Percentiles rank a stretch among this genome's conserved stretches.
Conservation (phyloP, 75 land plant genomes). For the Selaginella tamariscina region DNA sequence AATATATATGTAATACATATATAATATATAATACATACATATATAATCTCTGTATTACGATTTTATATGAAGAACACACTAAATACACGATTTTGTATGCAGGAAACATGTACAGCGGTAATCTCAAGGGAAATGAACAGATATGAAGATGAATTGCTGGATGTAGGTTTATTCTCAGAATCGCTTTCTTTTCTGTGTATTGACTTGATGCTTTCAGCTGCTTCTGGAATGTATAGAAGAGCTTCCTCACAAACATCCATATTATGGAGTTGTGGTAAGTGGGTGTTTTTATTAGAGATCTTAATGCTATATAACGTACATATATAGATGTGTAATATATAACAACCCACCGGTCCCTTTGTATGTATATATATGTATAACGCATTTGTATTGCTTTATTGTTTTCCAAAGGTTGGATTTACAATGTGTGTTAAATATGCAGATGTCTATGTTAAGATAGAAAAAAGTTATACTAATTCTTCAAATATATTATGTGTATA, state of each 20-base stretch:
- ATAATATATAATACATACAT: too few species aligned
- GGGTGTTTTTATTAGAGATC: neutral
- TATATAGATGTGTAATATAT: neutral
- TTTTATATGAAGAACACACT: too few species aligned
- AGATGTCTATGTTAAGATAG: too few species aligned
- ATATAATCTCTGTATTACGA: too few species aligned
- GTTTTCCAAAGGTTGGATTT: too few species aligned
- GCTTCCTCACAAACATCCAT: conserved; percentile 85
- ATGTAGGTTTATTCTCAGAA: neutral
- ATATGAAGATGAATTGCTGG: neutral
- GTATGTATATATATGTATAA: neutral
- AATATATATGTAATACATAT: too few species aligned
- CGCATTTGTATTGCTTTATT: neutral
- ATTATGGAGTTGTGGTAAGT: conserved; percentile 74
- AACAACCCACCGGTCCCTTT: neutral
- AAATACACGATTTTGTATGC: neutral
- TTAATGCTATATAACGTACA: neutral
- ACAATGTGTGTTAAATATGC: too few species aligned
- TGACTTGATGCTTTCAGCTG: conserved; percentile 29
- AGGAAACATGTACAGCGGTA: neutral
- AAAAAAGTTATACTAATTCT: too few species aligned
- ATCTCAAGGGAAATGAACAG: neutral
- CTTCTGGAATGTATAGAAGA: conserved; percentile 78
- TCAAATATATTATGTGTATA: too few species aligned
- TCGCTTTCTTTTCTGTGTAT: neutral